A percentile compares a stretch with the other conserved stretches of the same genome.
Evolutionary conservation across 2,329 filamentous ascomycete species (phyloP).

Genomic region (Hypoxylon rubiginosum): DNA sequence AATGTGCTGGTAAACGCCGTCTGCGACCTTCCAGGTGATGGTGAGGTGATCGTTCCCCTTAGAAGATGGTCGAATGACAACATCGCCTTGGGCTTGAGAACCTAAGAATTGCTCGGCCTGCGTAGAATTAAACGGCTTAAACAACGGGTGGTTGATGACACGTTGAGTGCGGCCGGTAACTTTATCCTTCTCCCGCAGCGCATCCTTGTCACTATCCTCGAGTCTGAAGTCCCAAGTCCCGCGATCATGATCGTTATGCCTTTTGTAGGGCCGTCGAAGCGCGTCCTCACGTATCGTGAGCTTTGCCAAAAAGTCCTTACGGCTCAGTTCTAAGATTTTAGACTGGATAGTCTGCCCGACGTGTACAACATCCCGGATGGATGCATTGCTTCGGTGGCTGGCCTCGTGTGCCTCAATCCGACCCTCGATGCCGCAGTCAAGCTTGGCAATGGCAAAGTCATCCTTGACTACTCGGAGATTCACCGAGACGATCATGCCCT

Average conservation of each 20-base stretch:
- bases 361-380: constrained; percentile 80
- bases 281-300: constrained; percentile 87
- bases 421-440: constrained; percentile 95
- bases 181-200: constrained; percentile 87
- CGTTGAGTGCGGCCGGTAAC: constrained; percentile 87
- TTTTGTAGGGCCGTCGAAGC: constrained; percentile 78
- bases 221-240: constrained; percentile 90
- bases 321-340: constrained; percentile 89
- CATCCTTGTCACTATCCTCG: constrained; percentile 85
- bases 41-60: constrained; percentile 96
- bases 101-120: constrained; percentile 96
- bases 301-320: constrained; percentile 85
- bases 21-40: constrained; percentile 97
- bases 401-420: constrained; percentile 87
- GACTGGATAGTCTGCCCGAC: constrained; percentile 88
- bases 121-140: constrained; percentile 90
- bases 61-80: constrained; percentile 94
- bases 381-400: constrained; percentile 73
- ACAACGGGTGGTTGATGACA: constrained; percentile 97
- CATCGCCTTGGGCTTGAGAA: constrained; percentile 86
- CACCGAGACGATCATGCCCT: constrained; percentile 93
- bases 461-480: constrained; percentile 89
- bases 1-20: constrained; percentile 97
- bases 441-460: constrained; percentile 91
- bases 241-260: constrained; percentile 77